Evolutionary conservation across 78 protist genomes (phyloP).

Genomic region (Bodo saltans): DNA sequence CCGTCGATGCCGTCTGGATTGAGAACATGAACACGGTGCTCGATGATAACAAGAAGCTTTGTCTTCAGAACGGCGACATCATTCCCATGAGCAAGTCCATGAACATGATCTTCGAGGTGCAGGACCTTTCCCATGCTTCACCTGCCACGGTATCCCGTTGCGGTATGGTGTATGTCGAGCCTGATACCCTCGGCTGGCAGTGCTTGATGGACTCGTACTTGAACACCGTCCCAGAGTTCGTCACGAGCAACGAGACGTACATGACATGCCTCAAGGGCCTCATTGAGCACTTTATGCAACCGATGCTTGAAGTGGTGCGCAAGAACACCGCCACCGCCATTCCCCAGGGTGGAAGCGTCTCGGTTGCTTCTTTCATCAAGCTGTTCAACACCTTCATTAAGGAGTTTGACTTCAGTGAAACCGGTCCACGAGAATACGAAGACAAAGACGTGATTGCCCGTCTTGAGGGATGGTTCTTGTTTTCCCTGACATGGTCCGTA

Average conservation of each 20-base stretch:
- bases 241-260: background rate
- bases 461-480: slow-evolving; percentile 45
- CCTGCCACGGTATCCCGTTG: slow-evolving; percentile 84
- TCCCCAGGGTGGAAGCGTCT: slow-evolving; percentile 20
- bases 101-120: slow-evolving; percentile 76
- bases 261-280: background rate
- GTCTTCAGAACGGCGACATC: slow-evolving; percentile 70
- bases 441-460: background rate
- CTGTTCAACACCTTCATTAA: slow-evolving; percentile 26
- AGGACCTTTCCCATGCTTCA: slow-evolving; percentile 73
- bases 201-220: slow-evolving; percentile 47
- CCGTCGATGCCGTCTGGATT: slow-evolving; percentile 86
- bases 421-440: background rate
- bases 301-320: slow-evolving; percentile 12
- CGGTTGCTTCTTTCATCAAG: slow-evolving; percentile 23
- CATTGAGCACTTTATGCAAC: slow-evolving; percentile 23
- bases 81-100: slow-evolving; percentile 55
- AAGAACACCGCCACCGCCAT: slow-evolving; percentile 1
- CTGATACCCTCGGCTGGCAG: slow-evolving; percentile 51
- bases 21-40: slow-evolving; percentile 81
- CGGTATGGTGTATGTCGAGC: slow-evolving; percentile 77
- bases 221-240: background rate
- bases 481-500: slow-evolving; percentile 56
- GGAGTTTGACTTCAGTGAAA: background rate
- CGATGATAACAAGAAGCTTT: slow-evolving; percentile 88